Base-by-base conservation (phyloP, 2,329 filamentous ascomycete species). In the Fusarium sp. region DNA sequence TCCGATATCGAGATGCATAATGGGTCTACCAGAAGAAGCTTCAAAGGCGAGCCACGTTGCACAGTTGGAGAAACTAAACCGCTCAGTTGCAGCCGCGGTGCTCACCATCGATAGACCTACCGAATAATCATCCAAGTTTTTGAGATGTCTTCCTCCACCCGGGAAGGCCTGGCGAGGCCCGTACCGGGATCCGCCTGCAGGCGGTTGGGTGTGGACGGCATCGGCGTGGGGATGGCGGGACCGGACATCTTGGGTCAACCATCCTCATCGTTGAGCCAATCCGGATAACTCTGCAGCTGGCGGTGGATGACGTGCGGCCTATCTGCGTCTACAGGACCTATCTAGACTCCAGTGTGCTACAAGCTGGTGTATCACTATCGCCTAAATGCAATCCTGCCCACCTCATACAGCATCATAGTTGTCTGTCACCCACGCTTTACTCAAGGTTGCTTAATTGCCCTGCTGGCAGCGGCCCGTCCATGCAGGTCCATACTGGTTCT, bases 1-100 rank as follows among this genome's bases (percentile, higher is more conserved):
- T 58, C 67, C 58, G 72, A 69, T 64, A 58, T 74, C 61, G 63
- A 75, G 73, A 73, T 75, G 73, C 74, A 72, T 74, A 58, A 73
- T 72, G 72, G 69, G 68, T 71, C 67, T 59, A 59, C 72, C 68
- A 71, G 53, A 66, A 68, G 72, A 72, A 66, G 69, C 72, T 72
- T 69, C 65, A 71, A 69, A 77, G 66, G 68, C 74, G 74, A 75
- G 77, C 77, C 77, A 79, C 77, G 77, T 78, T 78, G 77, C 77
- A 78, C 70, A 60, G 58, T 68, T 72, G 72, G 67, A 66, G 71
- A 73, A 72, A 65, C 69, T 74, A 74, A 72, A 72, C 73, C 74
- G 71, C 71, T 74, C 73, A 75, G 69, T 71, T 68, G 67, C 73
- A 74, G 72, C 65, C 51, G 58, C 49, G 62, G 50, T 42, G 36